phyloP scores from a whole-genome alignment of 2,329 filamentous ascomycete genomes.

The Fusarium longipes region DNA sequence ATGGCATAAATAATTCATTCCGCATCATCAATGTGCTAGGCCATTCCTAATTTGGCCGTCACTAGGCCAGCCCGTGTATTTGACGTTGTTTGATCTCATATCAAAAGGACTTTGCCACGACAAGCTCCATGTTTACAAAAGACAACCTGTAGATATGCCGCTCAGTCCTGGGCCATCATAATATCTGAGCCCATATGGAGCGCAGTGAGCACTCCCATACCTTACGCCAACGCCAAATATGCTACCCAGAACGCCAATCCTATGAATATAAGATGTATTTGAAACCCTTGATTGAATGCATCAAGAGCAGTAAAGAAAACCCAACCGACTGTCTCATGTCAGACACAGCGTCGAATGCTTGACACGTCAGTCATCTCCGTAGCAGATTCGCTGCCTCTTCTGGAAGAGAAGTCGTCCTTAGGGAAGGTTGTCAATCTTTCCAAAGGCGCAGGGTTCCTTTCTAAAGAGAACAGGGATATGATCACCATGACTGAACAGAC shows the following conservation, averaged over 20 bases:
- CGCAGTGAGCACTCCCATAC: not conserved
- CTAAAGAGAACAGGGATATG: conserved; percentile 58
- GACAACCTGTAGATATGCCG: not conserved
- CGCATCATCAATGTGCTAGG: not conserved
- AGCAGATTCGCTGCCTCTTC: conserved; percentile 53
- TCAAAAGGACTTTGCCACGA: not conserved
- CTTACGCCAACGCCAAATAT: conserved; percentile 21
- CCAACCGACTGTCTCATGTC: not conserved
- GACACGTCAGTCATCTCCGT: conserved; percentile 52
- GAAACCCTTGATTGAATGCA: not conserved
- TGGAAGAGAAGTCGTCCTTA: conserved; percentile 46
- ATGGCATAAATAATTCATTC: not conserved
- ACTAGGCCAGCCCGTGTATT: not conserved
- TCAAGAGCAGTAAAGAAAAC: not conserved
- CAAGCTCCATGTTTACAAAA: not conserved
- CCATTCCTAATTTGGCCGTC: not conserved
- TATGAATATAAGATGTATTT: not conserved
- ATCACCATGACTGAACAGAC: conserved; percentile 58
- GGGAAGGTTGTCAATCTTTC: conserved; percentile 46
- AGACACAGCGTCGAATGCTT: conserved; percentile 39
- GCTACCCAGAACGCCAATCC: conserved; percentile 18
- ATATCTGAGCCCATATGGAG: not conserved
- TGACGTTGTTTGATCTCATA: not conserved
- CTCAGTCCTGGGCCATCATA: not conserved
- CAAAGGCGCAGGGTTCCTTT: conserved; percentile 55